Conservation (phyloP, 2,329 filamentous ascomycete species). For the Byssoonygena ceratinophila region DNA sequence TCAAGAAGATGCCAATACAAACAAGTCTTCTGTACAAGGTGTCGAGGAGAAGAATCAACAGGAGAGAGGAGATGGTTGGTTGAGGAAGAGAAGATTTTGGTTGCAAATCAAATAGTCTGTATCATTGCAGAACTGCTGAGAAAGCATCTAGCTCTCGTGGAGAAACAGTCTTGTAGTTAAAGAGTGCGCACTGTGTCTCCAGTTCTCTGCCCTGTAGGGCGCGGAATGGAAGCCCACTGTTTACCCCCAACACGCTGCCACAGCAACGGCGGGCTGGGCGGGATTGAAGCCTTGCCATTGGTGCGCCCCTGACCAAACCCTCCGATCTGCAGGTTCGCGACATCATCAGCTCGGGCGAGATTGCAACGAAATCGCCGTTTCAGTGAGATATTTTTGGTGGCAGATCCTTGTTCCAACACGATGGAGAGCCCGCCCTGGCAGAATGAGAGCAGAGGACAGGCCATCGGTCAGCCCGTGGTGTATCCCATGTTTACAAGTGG, state of each 20-base stretch:
- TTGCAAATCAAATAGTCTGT: background rate
- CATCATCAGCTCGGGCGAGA: constrained; percentile 3
- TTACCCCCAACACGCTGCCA: constrained; percentile 10
- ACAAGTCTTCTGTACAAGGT: background rate
- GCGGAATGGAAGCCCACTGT: constrained; percentile 1
- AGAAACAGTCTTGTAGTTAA: background rate
- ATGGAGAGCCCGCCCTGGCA: background rate
- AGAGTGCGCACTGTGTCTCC: constrained; percentile 16
- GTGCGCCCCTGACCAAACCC: background rate
- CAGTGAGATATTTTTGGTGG: constrained; percentile 9
- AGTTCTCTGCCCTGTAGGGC: constrained; percentile 2
- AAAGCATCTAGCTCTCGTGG: background rate
- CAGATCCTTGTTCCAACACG: background rate
- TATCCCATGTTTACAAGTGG: background rate
- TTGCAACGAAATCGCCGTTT: constrained; percentile 2
- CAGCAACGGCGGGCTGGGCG: constrained; percentile 6
- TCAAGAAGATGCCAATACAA: background rate
- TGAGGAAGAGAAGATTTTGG: background rate
- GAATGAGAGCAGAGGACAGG: background rate
- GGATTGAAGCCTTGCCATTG: constrained; percentile 1
- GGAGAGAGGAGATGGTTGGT: background rate
- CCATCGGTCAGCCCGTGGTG: constrained; percentile 3
- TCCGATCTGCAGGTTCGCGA: background rate
- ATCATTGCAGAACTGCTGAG: too few species aligned
- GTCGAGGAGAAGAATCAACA: background rate